Conservation (phyloP, 1,284 basidiomycete species). For the Pseudomicrostroma phylloplanum region DNA sequence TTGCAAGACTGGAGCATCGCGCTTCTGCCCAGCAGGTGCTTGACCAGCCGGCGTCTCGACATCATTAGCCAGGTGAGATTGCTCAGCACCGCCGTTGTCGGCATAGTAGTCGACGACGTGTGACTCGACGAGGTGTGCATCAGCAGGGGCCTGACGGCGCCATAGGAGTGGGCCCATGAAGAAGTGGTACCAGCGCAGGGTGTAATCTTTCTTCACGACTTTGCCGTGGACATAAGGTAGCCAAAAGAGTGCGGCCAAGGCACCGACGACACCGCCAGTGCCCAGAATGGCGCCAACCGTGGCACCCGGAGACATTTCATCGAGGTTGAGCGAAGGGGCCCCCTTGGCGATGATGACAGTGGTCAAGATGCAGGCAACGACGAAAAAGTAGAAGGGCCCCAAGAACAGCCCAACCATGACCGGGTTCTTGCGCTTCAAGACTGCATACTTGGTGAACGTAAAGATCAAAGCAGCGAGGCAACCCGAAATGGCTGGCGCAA, state of each 20-base stretch:
- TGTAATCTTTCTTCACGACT: constrained; percentile 25
- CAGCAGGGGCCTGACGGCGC: constrained; percentile 9
- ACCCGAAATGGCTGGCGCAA: constrained; percentile 24
- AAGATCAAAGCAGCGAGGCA: constrained; percentile 23
- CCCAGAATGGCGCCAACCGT: constrained; percentile 21
- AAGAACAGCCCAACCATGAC: constrained; percentile 20
- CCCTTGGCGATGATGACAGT: constrained; percentile 28
- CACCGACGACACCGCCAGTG: constrained; percentile 17
- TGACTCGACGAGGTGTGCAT: constrained; percentile 13
- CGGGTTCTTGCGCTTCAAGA: constrained; percentile 21
- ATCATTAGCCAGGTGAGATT: constrained; percentile 18
- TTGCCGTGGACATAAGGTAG: constrained; percentile 27
- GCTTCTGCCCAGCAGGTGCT: constrained; percentile 11
- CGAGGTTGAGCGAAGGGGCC: constrained; percentile 25
- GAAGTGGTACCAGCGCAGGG: constrained; percentile 28
- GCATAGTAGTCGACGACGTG: constrained; percentile 23
- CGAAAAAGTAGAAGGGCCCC: constrained; percentile 23
- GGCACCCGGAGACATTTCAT: constrained; percentile 19
- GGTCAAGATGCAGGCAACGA: constrained; percentile 21
- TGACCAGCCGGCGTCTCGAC: neutral
- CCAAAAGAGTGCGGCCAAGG: constrained; percentile 25
- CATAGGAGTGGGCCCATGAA: constrained; percentile 27
- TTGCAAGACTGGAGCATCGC: neutral
- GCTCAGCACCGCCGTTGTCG: constrained; percentile 8
- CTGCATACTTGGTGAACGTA: constrained; percentile 24